Base-by-base conservation (phyloP, 495 filamentous ascomycete species). In the Talaromyces thailandensis region DNA sequence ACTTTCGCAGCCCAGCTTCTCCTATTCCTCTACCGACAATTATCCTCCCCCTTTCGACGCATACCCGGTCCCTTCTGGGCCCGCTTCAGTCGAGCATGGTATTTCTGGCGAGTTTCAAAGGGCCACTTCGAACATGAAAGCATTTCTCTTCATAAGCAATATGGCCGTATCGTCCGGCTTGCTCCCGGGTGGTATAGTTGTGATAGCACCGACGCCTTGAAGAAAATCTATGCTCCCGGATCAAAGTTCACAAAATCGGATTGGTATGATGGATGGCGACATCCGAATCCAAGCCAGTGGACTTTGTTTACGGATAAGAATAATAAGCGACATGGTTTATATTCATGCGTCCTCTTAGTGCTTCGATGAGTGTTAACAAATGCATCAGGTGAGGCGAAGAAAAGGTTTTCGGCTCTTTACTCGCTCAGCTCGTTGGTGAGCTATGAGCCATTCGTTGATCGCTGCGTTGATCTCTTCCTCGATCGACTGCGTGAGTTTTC, bases 61-160 rank as follows among this genome's bases (percentile, higher is more conserved):
- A 71, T 88, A 56, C 77, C 79, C 0, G 84, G 83, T 14, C 85
- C 84, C 0, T 73, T 75, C 45, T 69, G 79, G 51, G 77, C 85
- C 21, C 77, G 79, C 1, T 80, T 86, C 64, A 83, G 81, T 6
- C 75, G 79, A 25, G 64, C 82, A 21, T 88, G 85, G 83, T 82
- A 81, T 62, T 77, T 84, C 57, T 67, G 70, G 3, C 72, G 69
- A 8, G 68, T 82, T 23, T 70, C 68, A 21, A 64, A 67, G 7
- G 79, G 81, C 12, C 63, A 71, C 11, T 81, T 81, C 57, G 73
- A 84, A 28, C 55, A 69, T 7, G 75, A 75, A 21, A 79, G 81
- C 57, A 73, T 81, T 29, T 56, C 58, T 0, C 68, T 85, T 14
- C 83, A 86, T 65, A 61, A 61, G 11, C 63, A 68, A 55, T 68